Conservation (phyloP, 208 protist genomes). For the Leishmania guyanensis region DNA sequence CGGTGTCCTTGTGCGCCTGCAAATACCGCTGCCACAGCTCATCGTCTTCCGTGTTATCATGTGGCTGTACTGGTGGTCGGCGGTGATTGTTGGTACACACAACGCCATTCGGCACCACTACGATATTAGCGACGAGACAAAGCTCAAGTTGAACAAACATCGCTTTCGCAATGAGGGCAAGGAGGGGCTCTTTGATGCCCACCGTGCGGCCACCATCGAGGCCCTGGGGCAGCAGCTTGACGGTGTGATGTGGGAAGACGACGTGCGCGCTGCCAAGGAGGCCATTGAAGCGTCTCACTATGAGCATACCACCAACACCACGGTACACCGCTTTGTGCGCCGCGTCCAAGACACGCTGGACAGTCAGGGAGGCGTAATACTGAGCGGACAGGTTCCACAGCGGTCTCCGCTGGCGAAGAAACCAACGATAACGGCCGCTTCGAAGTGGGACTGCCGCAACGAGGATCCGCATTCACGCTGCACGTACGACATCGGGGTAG, state of each 20-base stretch:
- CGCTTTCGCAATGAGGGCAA: conserved; percentile 59
- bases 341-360: conserved; percentile 61
- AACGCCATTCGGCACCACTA: conserved; percentile 76
- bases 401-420: neutral
- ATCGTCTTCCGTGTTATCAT: conserved; percentile 42
- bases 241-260: conserved; percentile 73
- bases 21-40: conserved; percentile 42
- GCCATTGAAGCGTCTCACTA: conserved; percentile 81
- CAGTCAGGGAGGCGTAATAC: conserved; percentile 26
- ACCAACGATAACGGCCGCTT: conserved; percentile 5
- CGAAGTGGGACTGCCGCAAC: conserved; percentile 82
- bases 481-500: conserved; percentile 64
- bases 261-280: conserved; percentile 80
- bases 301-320: conserved; percentile 51
- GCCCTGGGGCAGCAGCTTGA: conserved; percentile 71
- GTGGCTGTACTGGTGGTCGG: conserved; percentile 57
- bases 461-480: conserved; percentile 69
- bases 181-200: conserved; percentile 62
- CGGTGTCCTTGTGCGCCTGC: conserved; percentile 22
- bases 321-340: conserved; percentile 63
- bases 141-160: conserved; percentile 61
- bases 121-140: conserved; percentile 78
- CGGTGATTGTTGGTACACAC: conserved; percentile 59
- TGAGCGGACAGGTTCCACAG: conserved; percentile 12
- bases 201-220: conserved; percentile 70